Conservation (phyloP, 306 rosid species). For the Lupinus albus region DNA sequence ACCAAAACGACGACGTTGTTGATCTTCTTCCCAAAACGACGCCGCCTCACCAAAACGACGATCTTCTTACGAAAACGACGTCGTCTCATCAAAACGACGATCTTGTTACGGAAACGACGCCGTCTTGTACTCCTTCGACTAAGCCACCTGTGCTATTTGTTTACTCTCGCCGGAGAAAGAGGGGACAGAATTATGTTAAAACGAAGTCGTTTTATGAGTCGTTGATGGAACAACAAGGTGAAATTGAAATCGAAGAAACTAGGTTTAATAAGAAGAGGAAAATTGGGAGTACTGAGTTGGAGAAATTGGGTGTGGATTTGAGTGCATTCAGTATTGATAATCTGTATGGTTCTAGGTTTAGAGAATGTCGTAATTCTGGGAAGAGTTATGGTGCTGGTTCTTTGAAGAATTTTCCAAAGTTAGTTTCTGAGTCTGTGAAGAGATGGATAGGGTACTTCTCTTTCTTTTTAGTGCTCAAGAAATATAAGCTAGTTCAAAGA, state of each 20-base stretch:
- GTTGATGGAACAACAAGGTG: slow-evolving; percentile 14
- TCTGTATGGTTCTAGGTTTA: slow-evolving; percentile 61
- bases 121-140: too few relatives aligned
- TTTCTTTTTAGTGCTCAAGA: background rate
- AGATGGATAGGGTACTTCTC: slow-evolving; percentile 75
- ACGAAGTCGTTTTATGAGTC: slow-evolving; percentile 43
- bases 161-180: slow-evolving; percentile 75
- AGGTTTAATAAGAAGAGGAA: slow-evolving; percentile 48
- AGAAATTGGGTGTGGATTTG: slow-evolving; percentile 76
- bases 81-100: slow-evolving; percentile 11
- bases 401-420: slow-evolving; percentile 45
- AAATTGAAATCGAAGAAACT: background rate
- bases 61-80: background rate
- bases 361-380: slow-evolving; percentile 63
- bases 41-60: too few relatives aligned
- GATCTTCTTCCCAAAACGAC: background rate
- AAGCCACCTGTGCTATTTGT: slow-evolving; percentile 61
- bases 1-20: background rate
- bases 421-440: slow-evolving; percentile 56
- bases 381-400: slow-evolving; percentile 51
- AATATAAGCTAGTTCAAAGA: background rate
- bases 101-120: background rate
- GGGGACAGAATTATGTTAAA: slow-evolving; percentile 32
- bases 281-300: slow-evolving; percentile 64
- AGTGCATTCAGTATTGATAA: slow-evolving; percentile 29